These are phyloP conservation scores for Calonectria pseudoturangicola DNA, from an alignment of 2,329 filamentous ascomycete species.

Conservation along the genomic window DNA sequence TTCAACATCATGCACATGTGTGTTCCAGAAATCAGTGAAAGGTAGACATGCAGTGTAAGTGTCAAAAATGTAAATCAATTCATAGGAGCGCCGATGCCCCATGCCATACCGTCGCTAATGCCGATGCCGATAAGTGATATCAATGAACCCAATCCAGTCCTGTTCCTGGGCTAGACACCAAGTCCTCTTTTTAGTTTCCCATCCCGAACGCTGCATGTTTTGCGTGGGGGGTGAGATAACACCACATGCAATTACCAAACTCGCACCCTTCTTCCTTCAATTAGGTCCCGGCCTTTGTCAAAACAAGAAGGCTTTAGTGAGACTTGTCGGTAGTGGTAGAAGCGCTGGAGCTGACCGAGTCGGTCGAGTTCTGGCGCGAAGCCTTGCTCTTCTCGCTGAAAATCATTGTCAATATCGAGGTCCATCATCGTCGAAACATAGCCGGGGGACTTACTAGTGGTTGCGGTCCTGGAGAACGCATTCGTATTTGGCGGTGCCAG, in stretches of 20 bases:
- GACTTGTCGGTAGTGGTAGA: slow-evolving; percentile 53
- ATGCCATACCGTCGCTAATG: slow-evolving; percentile 52
- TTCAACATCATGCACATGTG: not conserved
- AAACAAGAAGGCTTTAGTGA: slow-evolving; percentile 40
- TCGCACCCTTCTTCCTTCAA: not conserved
- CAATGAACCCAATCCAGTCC: slow-evolving; percentile 37
- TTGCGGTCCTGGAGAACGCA: slow-evolving; percentile 67
- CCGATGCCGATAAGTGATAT: slow-evolving; percentile 48
- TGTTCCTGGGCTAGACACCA: slow-evolving; percentile 41
- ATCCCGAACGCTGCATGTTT: slow-evolving; percentile 17
- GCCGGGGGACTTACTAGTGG: slow-evolving; percentile 62
- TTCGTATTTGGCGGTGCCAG: slow-evolving; percentile 61
- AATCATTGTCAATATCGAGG: slow-evolving; percentile 41
- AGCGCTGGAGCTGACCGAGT: slow-evolving; percentile 58
- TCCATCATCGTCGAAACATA: not conserved
- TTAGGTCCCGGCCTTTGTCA: slow-evolving; percentile 4
- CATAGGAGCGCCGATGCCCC: slow-evolving; percentile 46
- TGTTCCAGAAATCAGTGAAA: not conserved
- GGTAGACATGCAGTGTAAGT: not conserved
- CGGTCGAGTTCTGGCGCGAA: slow-evolving; percentile 59
- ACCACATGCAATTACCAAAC: slow-evolving; percentile 28
- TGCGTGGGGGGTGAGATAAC: slow-evolving; percentile 26
- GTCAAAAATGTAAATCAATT: slow-evolving; percentile 46
- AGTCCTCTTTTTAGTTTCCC: slow-evolving; percentile 37
- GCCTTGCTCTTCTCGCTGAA: slow-evolving; percentile 64